A percentile compares a stretch with the other conserved stretches of the same genome.
Evolutionary conservation across 176 grass and related monocot genomes (phyloP).

Genomic region (Cenchrus purpureus): DNA sequence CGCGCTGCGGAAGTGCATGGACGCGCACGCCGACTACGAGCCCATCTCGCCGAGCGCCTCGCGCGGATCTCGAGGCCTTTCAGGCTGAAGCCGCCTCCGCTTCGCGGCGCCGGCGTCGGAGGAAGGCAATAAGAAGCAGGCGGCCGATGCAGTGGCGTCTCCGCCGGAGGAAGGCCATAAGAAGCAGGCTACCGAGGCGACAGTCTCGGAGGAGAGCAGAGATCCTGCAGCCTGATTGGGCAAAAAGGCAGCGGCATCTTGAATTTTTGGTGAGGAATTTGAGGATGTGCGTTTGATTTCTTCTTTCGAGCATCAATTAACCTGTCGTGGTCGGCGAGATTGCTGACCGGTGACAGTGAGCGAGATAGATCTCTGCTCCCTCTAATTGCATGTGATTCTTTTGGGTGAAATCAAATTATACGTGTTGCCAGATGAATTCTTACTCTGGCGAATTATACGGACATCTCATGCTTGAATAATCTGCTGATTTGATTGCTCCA

Average conservation of each 20-base stretch:
- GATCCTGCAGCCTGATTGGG: conserved; percentile 9
- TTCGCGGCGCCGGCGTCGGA: neutral
- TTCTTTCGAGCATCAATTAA: conserved; percentile 12
- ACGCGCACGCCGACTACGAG: conserved; percentile 68
- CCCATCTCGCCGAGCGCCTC: conserved; percentile 82
- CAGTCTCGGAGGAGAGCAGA: neutral
- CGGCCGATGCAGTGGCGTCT: neutral
- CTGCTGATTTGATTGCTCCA: neutral
- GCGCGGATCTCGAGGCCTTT: conserved; percentile 47
- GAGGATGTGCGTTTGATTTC: conserved; percentile 31
- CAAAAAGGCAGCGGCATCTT: conserved; percentile 17
- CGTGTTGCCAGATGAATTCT: neutral
- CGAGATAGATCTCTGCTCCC: neutral
- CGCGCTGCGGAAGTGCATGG: conserved; percentile 84
- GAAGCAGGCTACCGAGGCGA: neutral
- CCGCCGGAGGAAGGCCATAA: neutral
- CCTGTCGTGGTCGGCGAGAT: neutral
- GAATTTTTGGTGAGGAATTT: conserved; percentile 36
- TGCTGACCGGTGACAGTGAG: neutral
- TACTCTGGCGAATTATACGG: conserved; percentile 9
- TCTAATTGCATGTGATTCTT: conserved; percentile 43
- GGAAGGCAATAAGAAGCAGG: neutral
- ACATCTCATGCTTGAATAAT: conserved; percentile 34
- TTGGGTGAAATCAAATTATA: conserved; percentile 36
- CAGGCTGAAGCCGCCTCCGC: conserved; percentile 16